Conservation (phyloP, 306 rosid genomes). For the Clitoria ternatea region DNA sequence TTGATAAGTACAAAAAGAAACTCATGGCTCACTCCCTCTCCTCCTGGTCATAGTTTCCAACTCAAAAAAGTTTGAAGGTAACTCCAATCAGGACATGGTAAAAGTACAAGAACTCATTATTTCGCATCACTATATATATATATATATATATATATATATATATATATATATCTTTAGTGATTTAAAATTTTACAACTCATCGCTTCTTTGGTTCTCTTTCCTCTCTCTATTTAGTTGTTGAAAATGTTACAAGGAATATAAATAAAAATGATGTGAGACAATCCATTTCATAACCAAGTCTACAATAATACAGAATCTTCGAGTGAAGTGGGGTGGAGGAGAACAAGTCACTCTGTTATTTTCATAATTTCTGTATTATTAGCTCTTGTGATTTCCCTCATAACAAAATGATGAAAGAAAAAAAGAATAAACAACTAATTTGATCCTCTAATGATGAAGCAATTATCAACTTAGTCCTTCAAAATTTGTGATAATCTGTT, state of each 20-base stretch:
- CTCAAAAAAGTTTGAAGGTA: neutral
- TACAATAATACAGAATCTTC: neutral
- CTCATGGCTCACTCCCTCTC: neutral
- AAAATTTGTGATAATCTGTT: no score
- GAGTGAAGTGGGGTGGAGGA: neutral
- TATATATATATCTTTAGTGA: neutral
- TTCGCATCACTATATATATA: neutral
- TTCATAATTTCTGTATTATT: neutral
- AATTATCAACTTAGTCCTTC: no score
- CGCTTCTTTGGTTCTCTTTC: neutral
- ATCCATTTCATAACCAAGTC: neutral
- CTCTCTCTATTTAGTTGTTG: neutral
- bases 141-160: no score
- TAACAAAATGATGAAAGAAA: neutral
- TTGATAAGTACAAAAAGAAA: neutral
- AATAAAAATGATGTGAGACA: neutral
- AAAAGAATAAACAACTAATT: no score
- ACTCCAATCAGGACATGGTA: no score
- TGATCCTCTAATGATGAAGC: no score
- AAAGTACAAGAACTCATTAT: neutral
- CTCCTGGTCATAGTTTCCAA: neutral
- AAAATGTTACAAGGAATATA: neutral
- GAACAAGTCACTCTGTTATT: neutral
- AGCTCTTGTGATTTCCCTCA: neutral
- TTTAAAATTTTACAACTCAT: no score